Evolutionary conservation across 2,329 filamentous ascomycete species (phyloP).

Genomic region (Spiromastix sp.): DNA sequence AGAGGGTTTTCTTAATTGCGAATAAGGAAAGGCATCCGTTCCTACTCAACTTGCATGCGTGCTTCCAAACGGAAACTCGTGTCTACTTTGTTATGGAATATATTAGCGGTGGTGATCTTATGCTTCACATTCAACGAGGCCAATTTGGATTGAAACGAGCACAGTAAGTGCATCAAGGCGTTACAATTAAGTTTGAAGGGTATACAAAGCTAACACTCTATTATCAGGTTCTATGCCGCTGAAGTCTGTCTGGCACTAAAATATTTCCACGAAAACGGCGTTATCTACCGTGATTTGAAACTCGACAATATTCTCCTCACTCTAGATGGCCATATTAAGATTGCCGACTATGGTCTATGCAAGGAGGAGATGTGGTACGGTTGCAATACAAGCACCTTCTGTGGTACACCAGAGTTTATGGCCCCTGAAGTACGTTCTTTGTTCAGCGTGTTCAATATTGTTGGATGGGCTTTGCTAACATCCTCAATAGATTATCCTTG

Average conservation of each 20-base stretch:
- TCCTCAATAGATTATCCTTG: constrained; percentile 69
- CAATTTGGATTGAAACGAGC: constrained; percentile 93
- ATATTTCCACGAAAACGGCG: constrained; percentile 98
- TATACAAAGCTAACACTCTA: too few species aligned
- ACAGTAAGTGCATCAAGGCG: constrained; percentile 63
- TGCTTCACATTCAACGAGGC: constrained; percentile 96
- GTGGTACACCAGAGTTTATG: constrained; percentile 99
- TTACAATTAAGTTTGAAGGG: too few species aligned
- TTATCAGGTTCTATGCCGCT: constrained; percentile 79
- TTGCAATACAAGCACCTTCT: constrained; percentile 94
- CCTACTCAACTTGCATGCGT: constrained; percentile 87
- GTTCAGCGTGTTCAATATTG: neutral
- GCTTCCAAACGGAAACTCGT: constrained; percentile 96
- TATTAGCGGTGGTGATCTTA: constrained; percentile 93
- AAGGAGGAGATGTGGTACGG: constrained; percentile 99
- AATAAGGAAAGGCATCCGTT: constrained; percentile 97
- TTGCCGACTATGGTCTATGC: constrained; percentile 96
- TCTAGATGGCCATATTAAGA: constrained; percentile 94
- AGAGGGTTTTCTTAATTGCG: constrained; percentile 91
- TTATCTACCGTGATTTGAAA: constrained; percentile 83
- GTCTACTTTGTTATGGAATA: constrained; percentile 99
- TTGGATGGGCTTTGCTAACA: constrained; percentile 13
- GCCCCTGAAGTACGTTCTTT: constrained; percentile 67
- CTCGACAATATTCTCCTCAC: constrained; percentile 86
- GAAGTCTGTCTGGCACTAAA: constrained; percentile 96